These are phyloP conservation scores for Acer negundo DNA, from an alignment of 345 rosid species.

Conservation along the genomic window DNA sequence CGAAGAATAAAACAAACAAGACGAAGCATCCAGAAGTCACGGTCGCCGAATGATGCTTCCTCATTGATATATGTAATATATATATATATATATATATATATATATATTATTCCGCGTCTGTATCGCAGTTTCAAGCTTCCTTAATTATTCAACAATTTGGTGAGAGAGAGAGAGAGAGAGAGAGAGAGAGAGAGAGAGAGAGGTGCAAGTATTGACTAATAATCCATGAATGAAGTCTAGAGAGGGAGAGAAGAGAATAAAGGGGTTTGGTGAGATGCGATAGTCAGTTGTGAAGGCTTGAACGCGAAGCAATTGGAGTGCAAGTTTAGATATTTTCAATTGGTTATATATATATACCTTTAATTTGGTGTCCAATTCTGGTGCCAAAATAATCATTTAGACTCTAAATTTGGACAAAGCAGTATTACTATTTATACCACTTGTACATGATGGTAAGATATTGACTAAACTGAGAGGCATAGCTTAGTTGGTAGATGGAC, in stretches of 20 bases:
- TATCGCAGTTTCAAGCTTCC: not conserved
- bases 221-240: not conserved
- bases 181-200: no score
- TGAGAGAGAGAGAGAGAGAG: no score
- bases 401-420: no score
- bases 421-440: no score
- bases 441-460: no score
- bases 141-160: not conserved
- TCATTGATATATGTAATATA: not conserved
- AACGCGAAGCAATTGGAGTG: not conserved
- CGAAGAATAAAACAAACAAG: not conserved
- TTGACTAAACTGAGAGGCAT: no score
- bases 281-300: not conserved
- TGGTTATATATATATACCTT: no score
- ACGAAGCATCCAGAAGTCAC: not conserved
- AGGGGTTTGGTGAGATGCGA: not conserved
- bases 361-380: no score
- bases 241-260: not conserved
- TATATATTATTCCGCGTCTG: not conserved
- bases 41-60: constrained; percentile 6
- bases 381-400: no score
- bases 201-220: not conserved
- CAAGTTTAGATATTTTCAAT: no score
- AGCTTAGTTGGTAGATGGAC: no score
- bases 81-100: no score